Conservation (phyloP, 306 rosid species). For the Albizia julibrissin region DNA sequence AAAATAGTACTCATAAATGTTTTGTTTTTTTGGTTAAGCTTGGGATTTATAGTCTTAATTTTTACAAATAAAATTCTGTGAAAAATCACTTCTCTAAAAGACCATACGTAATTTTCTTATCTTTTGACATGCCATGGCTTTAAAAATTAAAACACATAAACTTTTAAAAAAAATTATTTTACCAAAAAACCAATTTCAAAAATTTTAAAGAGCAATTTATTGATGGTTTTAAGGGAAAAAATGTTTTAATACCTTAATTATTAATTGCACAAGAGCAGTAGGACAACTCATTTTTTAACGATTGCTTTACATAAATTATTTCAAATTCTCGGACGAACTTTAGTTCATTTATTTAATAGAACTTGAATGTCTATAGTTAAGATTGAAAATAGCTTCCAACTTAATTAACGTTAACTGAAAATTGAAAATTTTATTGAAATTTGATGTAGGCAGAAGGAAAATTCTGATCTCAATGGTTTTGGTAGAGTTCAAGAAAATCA, state of each 20-base stretch:
- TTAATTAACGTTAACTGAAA: not conserved
- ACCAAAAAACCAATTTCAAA: no score
- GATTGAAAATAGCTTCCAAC: not conserved
- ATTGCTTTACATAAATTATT: not conserved
- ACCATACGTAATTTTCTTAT: no score
- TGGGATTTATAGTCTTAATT: no score
- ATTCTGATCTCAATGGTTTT: not conserved
- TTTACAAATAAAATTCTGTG: no score
- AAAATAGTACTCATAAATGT: no score
- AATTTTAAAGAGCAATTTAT: not conserved
- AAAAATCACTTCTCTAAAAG: no score
- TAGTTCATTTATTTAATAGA: not conserved
- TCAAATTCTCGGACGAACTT: not conserved
- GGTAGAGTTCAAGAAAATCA: not conserved
- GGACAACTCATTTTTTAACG: no score
- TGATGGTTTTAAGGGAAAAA: no score
- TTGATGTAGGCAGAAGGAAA: not conserved
- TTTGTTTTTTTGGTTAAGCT: no score
- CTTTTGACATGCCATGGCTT: not conserved
- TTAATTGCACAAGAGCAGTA: no score
- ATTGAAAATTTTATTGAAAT: not conserved
- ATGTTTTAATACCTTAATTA: not conserved
- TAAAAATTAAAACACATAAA: not conserved
- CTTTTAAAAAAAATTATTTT: no score
- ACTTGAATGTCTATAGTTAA: not conserved